Conservation (phyloP, 345 rosid species). For the Citrus maxima region DNA sequence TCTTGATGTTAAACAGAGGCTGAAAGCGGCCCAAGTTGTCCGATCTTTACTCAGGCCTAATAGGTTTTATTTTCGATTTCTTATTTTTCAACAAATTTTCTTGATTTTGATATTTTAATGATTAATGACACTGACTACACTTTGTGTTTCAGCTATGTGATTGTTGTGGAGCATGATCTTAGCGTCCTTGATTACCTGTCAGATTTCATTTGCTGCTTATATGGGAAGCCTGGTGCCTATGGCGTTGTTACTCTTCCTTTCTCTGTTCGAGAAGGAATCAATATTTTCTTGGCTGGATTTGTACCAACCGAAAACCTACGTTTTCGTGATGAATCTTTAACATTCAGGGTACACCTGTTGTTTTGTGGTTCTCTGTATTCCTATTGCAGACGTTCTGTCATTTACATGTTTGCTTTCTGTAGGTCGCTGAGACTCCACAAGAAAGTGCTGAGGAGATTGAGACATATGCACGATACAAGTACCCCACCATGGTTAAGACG, state of each 20-base stretch:
- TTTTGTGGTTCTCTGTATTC: background rate
- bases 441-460: constrained; percentile 84
- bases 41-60: constrained; percentile 87
- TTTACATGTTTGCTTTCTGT: constrained; percentile 17
- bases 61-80: constrained; percentile 42
- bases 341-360: constrained; percentile 66
- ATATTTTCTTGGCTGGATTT: constrained; percentile 94
- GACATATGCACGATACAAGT: constrained; percentile 93
- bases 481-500: constrained; percentile 86
- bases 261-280: constrained; percentile 96
- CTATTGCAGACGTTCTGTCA: background rate
- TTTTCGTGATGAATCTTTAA: constrained; percentile 89
- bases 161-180: constrained; percentile 99
- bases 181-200: constrained; percentile 96
- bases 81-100: background rate
- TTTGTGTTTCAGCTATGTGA: constrained; percentile 75
- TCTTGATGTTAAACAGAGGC: constrained; percentile 98
- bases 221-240: constrained; percentile 99
- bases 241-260: constrained; percentile 99
- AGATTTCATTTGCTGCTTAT: constrained; percentile 94
- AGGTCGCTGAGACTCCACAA: constrained; percentile 99
- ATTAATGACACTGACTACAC: background rate
- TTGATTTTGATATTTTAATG: background rate
- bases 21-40: constrained; percentile 94
- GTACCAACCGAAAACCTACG: constrained; percentile 93